phyloP scores from a whole-genome alignment of 768 basidiomycete species.

The Boletus rubropictus region DNA sequence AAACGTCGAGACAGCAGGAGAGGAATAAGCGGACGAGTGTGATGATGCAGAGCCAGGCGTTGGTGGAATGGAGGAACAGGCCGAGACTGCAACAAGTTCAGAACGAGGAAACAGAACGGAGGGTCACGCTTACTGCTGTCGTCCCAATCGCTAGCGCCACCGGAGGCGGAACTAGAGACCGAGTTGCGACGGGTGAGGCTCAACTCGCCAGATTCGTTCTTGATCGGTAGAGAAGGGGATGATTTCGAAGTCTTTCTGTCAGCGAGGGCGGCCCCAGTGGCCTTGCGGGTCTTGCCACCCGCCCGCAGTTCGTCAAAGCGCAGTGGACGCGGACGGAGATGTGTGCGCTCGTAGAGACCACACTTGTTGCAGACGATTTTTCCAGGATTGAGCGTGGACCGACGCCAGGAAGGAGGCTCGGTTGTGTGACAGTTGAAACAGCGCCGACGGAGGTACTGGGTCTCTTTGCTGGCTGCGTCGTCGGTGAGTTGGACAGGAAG shows the following conservation, averaged over 20 bases:
- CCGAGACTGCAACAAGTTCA: constrained; percentile 16
- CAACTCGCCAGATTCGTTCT: constrained; percentile 58
- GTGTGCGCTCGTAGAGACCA: constrained; percentile 85
- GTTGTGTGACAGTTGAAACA: constrained; percentile 93
- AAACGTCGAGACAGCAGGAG: constrained; percentile 54
- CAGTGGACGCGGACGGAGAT: constrained; percentile 73
- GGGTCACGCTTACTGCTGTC: constrained; percentile 55
- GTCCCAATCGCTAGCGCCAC: constrained; percentile 70
- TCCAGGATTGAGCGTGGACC: constrained; percentile 81
- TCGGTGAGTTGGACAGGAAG: constrained; percentile 82
- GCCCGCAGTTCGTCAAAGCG: constrained; percentile 85
- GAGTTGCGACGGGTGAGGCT: constrained; percentile 53
- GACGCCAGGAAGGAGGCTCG: constrained; percentile 84
- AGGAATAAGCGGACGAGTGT: constrained; percentile 60
- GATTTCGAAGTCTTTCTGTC: constrained; percentile 32
- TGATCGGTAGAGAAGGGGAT: constrained; percentile 41
- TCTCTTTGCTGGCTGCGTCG: constrained; percentile 86
- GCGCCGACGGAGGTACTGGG: constrained; percentile 80
- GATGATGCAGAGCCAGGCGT: constrained; percentile 47
- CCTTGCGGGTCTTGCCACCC: constrained; percentile 76
- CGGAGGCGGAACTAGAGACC: constrained; percentile 51
- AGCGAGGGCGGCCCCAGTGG: constrained; percentile 15
- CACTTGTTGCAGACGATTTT: constrained; percentile 96
- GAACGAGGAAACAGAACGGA: background rate
- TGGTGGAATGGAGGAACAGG: constrained; percentile 31